These are phyloP conservation scores for Clitocybe nebularis DNA, from an alignment of 1,284 basidiomycete genomes.

Conservation along the genomic window DNA sequence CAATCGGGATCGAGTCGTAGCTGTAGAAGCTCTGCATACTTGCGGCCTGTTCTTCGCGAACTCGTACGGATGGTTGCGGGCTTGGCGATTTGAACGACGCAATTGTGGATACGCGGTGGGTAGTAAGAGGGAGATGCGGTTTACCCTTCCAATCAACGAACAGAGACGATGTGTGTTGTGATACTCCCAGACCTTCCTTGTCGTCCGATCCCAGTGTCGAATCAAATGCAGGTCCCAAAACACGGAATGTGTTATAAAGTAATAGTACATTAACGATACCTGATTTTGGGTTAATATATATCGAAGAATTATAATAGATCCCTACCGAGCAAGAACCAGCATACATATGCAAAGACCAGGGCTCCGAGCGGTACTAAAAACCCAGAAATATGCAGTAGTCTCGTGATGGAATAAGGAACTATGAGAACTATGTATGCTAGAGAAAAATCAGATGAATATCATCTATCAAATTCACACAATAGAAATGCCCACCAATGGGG, in stretches of 20 bases:
- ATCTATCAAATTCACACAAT: constrained; percentile 1
- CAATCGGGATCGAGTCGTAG: constrained; percentile 23
- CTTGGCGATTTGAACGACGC: constrained; percentile 10
- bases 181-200: constrained; percentile 23
- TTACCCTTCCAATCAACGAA: constrained; percentile 21
- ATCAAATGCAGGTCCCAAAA: constrained; percentile 52
- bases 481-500: constrained; percentile 46
- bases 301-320: constrained; percentile 6
- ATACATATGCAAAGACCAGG: constrained; percentile 48
- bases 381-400: constrained; percentile 46
- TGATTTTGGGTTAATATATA: constrained; percentile 25
- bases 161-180: constrained; percentile 10
- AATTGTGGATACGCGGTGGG: too few species aligned
- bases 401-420: constrained; percentile 54
- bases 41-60: constrained; percentile 21
- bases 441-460: constrained; percentile 7
- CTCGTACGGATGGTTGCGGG: constrained; percentile 17
- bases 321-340: constrained; percentile 55
- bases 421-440: constrained; percentile 58
- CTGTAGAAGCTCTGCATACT: constrained; percentile 22
- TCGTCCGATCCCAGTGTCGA: constrained; percentile 21
- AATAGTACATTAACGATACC: constrained; percentile 60
- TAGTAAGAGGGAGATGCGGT: constrained; percentile 20
- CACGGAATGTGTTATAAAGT: constrained; percentile 66
- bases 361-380: constrained; percentile 39